Percentiles rank a stretch among this genome's conserved stretches.
Conservation (phyloP, 2,329 filamentous ascomycete genomes). For the Penicillium janthinellum region DNA sequence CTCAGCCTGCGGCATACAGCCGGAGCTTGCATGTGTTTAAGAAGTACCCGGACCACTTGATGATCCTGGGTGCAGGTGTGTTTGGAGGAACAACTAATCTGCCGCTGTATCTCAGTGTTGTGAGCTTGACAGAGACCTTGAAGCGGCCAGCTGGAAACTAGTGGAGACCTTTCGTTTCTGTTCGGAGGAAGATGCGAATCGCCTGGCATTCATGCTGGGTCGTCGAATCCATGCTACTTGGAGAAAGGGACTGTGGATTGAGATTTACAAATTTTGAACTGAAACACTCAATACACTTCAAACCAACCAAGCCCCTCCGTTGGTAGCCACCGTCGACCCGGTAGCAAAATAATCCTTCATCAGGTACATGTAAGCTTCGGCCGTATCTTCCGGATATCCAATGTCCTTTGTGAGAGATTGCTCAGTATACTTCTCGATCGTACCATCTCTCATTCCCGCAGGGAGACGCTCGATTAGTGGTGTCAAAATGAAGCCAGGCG, state of each 20-base stretch:
- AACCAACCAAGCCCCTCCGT: constrained; percentile 30
- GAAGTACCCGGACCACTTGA: constrained; percentile 14
- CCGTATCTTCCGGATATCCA: constrained; percentile 45
- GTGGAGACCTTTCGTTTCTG: neutral
- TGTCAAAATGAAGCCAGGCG: constrained; percentile 15
- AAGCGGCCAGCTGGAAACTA: neutral
- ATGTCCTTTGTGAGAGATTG: constrained; percentile 24
- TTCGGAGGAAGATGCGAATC: neutral
- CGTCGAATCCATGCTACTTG: too few species aligned
- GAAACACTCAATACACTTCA: neutral
- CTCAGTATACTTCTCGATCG: constrained; percentile 3
- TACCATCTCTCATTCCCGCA: constrained; percentile 3
- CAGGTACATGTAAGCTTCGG: constrained; percentile 52
- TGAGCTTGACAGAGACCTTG: constrained; percentile 9
- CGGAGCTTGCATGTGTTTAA: constrained; percentile 26
- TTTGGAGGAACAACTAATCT: constrained; percentile 5
- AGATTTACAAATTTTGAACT: neutral
- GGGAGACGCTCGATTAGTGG: constrained; percentile 8
- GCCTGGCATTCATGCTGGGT: too few species aligned
- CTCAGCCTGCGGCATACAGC: constrained; percentile 30
- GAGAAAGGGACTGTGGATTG: too few species aligned
- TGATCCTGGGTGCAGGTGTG: constrained; percentile 17
- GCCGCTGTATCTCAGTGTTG: constrained; percentile 12
- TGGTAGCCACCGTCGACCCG: constrained; percentile 49
- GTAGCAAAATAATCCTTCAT: constrained; percentile 37